A percentile compares a stretch with the other conserved stretches of the same genome.
Conservation (phyloP, 106 monocot species). For the Allium cepa region DNA sequence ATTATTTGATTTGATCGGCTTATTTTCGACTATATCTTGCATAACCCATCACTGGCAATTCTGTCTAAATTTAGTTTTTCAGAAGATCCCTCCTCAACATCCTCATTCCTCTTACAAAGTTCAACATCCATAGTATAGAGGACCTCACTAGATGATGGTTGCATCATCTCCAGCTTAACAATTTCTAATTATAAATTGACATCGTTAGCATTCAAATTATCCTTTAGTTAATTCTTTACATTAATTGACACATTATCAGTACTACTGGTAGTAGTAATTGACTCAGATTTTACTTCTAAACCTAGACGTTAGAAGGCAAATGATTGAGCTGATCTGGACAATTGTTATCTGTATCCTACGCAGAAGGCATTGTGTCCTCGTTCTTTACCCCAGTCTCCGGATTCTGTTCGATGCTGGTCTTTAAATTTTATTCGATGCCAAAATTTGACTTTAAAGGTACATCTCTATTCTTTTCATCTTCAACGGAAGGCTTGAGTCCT, state of each 20-base stretch:
- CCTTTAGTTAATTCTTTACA: constrained; percentile 84
- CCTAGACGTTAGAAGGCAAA: constrained; percentile 77
- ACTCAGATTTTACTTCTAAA: constrained; percentile 65
- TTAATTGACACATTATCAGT: constrained; percentile 72
- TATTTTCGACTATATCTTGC: constrained; percentile 65
- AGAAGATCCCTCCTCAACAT: constrained; percentile 28
- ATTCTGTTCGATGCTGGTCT: not conserved
- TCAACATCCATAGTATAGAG: constrained; percentile 18
- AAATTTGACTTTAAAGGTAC: not conserved
- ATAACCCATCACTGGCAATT: constrained; percentile 70
- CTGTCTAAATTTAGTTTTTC: constrained; percentile 83
- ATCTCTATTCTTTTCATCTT: not conserved
- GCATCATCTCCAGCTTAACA: constrained; percentile 67
- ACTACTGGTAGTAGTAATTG: constrained; percentile 22
- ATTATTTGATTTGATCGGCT: constrained; percentile 34
- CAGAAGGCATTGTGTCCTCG: constrained; percentile 21
- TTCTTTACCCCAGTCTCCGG: constrained; percentile 8
- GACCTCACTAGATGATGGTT: constrained; percentile 56
- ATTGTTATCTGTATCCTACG: constrained; percentile 28
- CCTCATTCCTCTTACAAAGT: constrained; percentile 38
- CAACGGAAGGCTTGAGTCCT: constrained; percentile 8
- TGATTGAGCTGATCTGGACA: constrained; percentile 35
- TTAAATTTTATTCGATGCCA: not conserved
- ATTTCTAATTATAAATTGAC: constrained; percentile 88
- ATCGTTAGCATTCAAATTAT: constrained; percentile 92